A percentile compares a stretch with the other conserved stretches of the same genome.
These are phyloP conservation scores for Hyaloscypha finlandica DNA, from an alignment of 495 filamentous ascomycete species.

Conservation along the genomic window DNA sequence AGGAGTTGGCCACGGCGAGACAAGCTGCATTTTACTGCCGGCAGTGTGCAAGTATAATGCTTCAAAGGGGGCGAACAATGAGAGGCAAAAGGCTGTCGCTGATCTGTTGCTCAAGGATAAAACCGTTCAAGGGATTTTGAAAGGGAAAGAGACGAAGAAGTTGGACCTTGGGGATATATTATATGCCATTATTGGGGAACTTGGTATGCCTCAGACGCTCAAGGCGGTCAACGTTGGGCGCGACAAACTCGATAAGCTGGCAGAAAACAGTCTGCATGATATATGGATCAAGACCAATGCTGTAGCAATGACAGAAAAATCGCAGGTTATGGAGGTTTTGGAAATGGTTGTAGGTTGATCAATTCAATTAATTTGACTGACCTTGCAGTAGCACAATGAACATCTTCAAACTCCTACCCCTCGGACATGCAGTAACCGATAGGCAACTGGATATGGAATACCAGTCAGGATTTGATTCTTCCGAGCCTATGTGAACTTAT, in stretches of 20 bases:
- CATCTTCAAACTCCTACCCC: no score
- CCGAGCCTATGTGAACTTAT: no score
- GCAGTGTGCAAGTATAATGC: conserved; percentile 62
- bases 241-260: conserved; percentile 36
- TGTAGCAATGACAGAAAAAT: conserved; percentile 32
- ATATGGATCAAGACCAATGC: conserved; percentile 39
- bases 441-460: no score
- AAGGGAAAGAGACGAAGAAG: conserved; percentile 42
- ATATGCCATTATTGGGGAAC: conserved; percentile 32
- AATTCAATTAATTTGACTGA: no score
- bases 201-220: conserved; percentile 36
- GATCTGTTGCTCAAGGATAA: conserved; percentile 20
- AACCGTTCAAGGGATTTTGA: conserved; percentile 40
- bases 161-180: conserved; percentile 39
- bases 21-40: conserved; percentile 63
- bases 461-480: no score
- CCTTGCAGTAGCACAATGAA: no score
- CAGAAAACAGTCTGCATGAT: conserved; percentile 37
- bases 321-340: conserved; percentile 37
- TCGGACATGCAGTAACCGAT: no score
- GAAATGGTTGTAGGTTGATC: conserved; percentile 26
- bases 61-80: conserved; percentile 38
- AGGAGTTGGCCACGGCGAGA: conserved; percentile 66
- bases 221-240: conserved; percentile 36
- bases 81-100: conserved; percentile 48